Evolutionary conservation across 805 yeast species (phyloP), one percentile per base, ranked within the genome.

Genomic region (Cyberlindnera americana): DNA sequence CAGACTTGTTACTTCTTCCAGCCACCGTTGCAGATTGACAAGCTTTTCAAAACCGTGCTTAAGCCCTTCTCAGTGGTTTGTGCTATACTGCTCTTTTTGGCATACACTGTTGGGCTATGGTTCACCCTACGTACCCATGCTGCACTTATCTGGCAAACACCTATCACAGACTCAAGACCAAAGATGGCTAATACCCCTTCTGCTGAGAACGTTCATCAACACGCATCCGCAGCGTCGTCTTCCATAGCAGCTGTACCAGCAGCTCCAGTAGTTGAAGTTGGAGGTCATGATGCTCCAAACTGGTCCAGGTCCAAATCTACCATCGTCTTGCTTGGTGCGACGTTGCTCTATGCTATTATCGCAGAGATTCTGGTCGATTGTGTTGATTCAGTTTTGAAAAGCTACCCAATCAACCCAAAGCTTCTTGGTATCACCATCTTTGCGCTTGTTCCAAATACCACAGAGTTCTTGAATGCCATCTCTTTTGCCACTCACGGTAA

Each of bases 91-190:
- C 72, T 93, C 40, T 87, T 90, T 54, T 62, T 85, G 12, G 93
- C 96, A 0, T 93, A 93, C 59, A 73, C 78, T 17, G 81, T 90
- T 61, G 98, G 99, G 2, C 67, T 93, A 30, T 81, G 88, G 76
- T 93, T 93, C 61, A 93, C 99, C 0, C 72, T 93, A 54, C 77
- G 95, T 54, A 93, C 98, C 0, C 99, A 93, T 62, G 99, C 99
- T 0, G 91, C 96, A 1, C 69, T 89, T 65, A 93, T 93, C 48
- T 93, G 99, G 99, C 85, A 87, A 33, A 75, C 81, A 1, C 81
- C 82, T 4, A 72, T 73, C 6, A 59, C 50, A 23, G 57, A 57
- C 47, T 37, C 52, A 17, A 59, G 44, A 30, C 52, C 49, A 29
- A 54, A 53, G 44, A 32, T 31, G 35, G 16, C 25, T 14, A 36